Evolutionary conservation across 2,329 filamentous ascomycete genomes (phyloP).

Genomic region (Arthrocladium fulminans): DNA sequence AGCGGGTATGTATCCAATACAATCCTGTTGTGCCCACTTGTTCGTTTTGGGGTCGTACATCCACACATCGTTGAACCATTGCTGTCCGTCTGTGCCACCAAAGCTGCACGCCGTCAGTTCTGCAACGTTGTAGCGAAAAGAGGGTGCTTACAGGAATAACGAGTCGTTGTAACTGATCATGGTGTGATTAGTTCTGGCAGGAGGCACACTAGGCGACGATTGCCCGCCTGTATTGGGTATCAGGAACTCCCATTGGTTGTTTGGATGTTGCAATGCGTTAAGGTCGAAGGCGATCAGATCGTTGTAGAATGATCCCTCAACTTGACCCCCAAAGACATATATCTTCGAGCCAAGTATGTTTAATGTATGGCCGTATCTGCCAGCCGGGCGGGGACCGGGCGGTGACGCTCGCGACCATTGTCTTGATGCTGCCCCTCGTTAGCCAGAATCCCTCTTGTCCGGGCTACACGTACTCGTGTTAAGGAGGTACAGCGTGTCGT

Average conservation of each 20-base stretch:
- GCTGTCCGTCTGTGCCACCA: constrained; percentile 87
- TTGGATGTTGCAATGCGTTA: constrained; percentile 83
- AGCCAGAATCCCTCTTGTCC: constrained; percentile 18
- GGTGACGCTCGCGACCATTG: constrained; percentile 96
- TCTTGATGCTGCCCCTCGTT: constrained; percentile 64
- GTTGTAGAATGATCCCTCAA: constrained; percentile 97
- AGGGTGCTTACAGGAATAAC: constrained; percentile 68
- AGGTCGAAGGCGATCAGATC: constrained; percentile 91
- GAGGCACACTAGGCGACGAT: constrained; percentile 61
- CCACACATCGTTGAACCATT: constrained; percentile 99
- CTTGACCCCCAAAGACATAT: constrained; percentile 94
- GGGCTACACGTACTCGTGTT: constrained; percentile 73
- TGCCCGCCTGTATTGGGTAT: constrained; percentile 61
- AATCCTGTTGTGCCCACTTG: constrained; percentile 80
- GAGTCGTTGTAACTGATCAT: constrained; percentile 87
- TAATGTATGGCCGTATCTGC: constrained; percentile 89
- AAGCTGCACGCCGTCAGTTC: constrained; percentile 51
- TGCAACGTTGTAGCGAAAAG: not conserved
- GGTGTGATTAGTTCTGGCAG: constrained; percentile 88
- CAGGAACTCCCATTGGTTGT: constrained; percentile 92
- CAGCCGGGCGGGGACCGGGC: constrained; percentile 72
- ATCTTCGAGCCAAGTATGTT: constrained; percentile 97
- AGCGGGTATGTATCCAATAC: constrained; percentile 93
- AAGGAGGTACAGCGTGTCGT: constrained; percentile 90
- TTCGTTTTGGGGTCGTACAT: constrained; percentile 79